phyloP scores from a whole-genome alignment of 2,329 filamentous ascomycete genomes.

The Aplosporella prunicola region DNA sequence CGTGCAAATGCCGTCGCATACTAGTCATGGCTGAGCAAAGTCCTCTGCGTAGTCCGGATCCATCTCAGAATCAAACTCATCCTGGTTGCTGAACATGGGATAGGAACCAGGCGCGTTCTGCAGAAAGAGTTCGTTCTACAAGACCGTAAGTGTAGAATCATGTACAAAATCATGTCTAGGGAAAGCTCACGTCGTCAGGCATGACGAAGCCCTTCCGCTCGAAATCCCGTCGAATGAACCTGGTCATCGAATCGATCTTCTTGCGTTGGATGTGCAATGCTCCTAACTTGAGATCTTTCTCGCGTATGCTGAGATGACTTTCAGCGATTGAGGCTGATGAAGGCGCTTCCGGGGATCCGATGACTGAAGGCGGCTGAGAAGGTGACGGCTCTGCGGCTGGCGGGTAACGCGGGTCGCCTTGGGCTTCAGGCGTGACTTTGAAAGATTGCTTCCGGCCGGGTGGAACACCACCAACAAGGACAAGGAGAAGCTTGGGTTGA shows the following conservation, averaged over 20 bases:
- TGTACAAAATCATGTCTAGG: too few relatives aligned
- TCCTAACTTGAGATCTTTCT: constrained; percentile 28
- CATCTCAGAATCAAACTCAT: too few relatives aligned
- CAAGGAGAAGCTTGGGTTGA: constrained; percentile 38
- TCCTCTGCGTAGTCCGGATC: too few relatives aligned
- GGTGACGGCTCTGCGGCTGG: constrained; percentile 13
- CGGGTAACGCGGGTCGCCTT: constrained; percentile 32
- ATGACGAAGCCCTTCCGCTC: constrained; percentile 38
- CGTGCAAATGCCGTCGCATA: too few relatives aligned
- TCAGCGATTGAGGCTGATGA: constrained; percentile 20
- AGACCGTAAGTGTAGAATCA: neutral
- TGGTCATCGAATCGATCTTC: constrained; percentile 38
- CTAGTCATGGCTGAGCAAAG: too few relatives aligned
- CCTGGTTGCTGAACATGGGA: too few relatives aligned
- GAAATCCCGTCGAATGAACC: constrained; percentile 36
- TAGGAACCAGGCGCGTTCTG: too few relatives aligned
- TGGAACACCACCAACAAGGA: constrained; percentile 39
- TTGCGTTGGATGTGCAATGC: constrained; percentile 40
- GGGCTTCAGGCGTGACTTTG: constrained; percentile 35
- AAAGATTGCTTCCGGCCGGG: constrained; percentile 29
- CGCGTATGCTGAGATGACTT: constrained; percentile 29
- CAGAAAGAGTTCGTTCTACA: neutral
- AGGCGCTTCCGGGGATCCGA: constrained; percentile 7
- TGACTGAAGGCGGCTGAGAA: constrained; percentile 6
- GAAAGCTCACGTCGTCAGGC: constrained; percentile 29